phyloP scores from a whole-genome alignment of 1,284 basidiomycete genomes.

The Melampsora larici-populina region DNA sequence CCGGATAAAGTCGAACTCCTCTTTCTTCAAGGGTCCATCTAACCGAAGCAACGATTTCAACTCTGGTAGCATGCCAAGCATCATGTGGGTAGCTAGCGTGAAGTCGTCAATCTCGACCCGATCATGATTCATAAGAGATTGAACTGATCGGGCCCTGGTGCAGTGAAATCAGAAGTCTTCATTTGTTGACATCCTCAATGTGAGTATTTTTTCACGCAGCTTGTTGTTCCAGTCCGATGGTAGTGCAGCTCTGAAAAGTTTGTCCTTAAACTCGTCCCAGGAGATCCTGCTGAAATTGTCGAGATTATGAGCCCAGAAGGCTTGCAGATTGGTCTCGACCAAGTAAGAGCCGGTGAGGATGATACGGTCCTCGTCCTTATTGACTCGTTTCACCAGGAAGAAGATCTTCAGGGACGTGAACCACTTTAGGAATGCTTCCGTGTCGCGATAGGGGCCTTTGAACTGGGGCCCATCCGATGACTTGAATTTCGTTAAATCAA shows the following conservation, averaged over 20 bases:
- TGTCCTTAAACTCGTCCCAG: slow-evolving; percentile 3
- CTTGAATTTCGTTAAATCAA: not conserved
- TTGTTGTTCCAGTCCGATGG: not conserved
- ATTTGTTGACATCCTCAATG: not conserved
- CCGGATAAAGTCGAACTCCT: not conserved
- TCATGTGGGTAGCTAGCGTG: not conserved
- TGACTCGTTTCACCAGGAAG: too few species aligned
- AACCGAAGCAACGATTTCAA: not conserved
- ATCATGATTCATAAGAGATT: slow-evolving; percentile 14
- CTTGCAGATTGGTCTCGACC: not conserved
- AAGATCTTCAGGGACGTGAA: too few species aligned
- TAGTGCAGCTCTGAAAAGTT: too few species aligned
- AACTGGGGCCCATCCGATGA: not conserved
- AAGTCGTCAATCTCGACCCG: too few species aligned
- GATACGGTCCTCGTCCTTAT: too few species aligned
- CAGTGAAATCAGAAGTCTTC: not conserved
- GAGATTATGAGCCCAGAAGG: not conserved
- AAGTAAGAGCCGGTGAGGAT: too few species aligned
- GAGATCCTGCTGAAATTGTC: not conserved
- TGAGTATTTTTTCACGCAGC: not conserved
- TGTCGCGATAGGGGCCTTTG: slow-evolving; percentile 2
- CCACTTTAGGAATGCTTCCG: too few species aligned
- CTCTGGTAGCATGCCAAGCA: not conserved
- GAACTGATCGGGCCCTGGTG: not conserved
- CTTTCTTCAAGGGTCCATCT: not conserved